These are phyloP conservation scores for Candida tetrigidarum DNA, from an alignment of 1,139 yeast species.

Conservation along the genomic window DNA sequence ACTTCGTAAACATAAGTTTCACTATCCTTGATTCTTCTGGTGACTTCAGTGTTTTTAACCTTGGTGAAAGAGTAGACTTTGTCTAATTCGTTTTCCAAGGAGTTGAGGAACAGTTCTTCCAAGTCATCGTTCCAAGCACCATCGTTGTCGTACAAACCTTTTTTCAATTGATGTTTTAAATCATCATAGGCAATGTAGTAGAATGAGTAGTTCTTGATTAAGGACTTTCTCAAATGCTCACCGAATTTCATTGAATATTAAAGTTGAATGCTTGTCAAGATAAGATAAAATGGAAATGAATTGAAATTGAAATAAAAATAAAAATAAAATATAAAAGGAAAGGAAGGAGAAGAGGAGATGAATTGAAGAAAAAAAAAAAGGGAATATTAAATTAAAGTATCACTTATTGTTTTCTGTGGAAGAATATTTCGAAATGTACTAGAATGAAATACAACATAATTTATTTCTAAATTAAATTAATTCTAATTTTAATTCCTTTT, in stretches of 20 bases:
- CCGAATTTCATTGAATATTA: conserved; percentile 69
- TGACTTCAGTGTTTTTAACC: conserved; percentile 83
- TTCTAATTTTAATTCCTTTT: no score
- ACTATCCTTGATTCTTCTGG: conserved; percentile 79
- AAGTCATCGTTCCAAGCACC: conserved; percentile 70
- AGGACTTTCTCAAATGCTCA: conserved; percentile 71
- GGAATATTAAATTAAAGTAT: no score
- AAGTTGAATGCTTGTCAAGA: not conserved
- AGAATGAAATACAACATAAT: not conserved
- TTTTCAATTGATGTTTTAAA: conserved; percentile 77
- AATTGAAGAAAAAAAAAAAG: not conserved
- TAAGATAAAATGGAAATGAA: not conserved
- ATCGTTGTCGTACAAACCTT: conserved; percentile 59
- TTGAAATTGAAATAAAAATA: not conserved
- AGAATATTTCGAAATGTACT: no score
- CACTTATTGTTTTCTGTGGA: no score
- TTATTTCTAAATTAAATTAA: no score
- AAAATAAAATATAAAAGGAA: not conserved
- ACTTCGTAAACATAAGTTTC: conserved; percentile 70
- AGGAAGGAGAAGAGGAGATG: not conserved
- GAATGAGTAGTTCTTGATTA: conserved; percentile 83
- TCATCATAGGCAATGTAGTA: conserved; percentile 92
- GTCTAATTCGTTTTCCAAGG: conserved; percentile 80
- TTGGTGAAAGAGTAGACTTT: conserved; percentile 90
- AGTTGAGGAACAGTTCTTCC: conserved; percentile 79